Percentiles rank a stretch among this genome's conserved stretches.
Conservation (phyloP, 805 yeast species). For the Candida argentea region DNA sequence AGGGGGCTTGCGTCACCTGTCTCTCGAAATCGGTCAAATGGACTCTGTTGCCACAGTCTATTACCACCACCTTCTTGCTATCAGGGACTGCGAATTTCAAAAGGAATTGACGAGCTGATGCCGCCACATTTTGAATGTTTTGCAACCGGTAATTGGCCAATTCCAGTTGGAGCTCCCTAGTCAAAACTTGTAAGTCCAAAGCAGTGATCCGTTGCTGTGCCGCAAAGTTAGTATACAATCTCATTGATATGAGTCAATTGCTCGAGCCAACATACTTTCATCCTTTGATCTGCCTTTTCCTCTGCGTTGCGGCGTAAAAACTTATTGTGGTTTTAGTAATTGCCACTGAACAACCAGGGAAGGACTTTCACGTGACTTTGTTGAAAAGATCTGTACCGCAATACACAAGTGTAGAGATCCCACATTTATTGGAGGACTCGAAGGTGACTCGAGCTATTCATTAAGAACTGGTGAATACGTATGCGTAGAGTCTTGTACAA, state of each 20-base stretch:
- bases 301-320: not conserved
- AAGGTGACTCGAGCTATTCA: not conserved
- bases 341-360: not conserved
- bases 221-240: conserved; percentile 2
- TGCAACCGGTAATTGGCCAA: conserved; percentile 63
- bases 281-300: not conserved
- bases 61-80: conserved; percentile 60
- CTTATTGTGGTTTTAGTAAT: not conserved
- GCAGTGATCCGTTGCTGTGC: conserved; percentile 75
- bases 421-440: not conserved
- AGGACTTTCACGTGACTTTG: too few relatives aligned
- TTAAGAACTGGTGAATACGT: not conserved
- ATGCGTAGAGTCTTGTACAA: not conserved
- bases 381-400: too few relatives aligned
- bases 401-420: not conserved
- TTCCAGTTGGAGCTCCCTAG: conserved; percentile 50
- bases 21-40: conserved; percentile 76
- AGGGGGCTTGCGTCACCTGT: conserved; percentile 71
- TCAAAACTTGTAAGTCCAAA: conserved; percentile 65
- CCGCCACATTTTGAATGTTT: conserved; percentile 74
- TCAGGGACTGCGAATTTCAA: conserved; percentile 79
- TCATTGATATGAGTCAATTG: not conserved
- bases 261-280: conserved; percentile 4
- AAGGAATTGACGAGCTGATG: conserved; percentile 62
- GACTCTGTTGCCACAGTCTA: conserved; percentile 80